A percentile compares a stretch with the other conserved stretches of the same genome.
These are phyloP conservation scores for Anisodus acutangulus DNA, from an alignment of 257 asterid species.

Conservation along the genomic window DNA sequence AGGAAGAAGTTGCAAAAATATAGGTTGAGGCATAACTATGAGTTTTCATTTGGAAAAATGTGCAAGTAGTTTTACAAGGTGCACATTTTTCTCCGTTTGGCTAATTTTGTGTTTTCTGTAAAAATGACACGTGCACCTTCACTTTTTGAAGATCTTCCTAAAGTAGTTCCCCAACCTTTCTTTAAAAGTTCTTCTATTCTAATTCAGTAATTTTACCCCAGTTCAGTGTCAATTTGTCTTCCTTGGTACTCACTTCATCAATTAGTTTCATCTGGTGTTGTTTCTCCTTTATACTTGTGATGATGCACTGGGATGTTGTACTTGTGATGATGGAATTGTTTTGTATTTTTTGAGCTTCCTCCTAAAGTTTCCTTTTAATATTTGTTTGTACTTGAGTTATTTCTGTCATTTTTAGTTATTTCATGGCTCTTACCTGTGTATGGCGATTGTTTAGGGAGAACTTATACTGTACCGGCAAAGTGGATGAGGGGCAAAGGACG, in stretches of 20 bases:
- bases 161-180: not conserved
- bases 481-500: slow-evolving; percentile 61
- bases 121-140: not conserved
- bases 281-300: not conserved
- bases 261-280: slow-evolving; percentile 12
- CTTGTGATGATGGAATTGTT: too few species aligned
- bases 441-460: slow-evolving; percentile 38
- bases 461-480: slow-evolving; percentile 48
- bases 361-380: not conserved
- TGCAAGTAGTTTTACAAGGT: slow-evolving; percentile 5
- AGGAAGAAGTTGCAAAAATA: not conserved
- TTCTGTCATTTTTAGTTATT: slow-evolving; percentile 19
- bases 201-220: not conserved
- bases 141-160: not conserved
- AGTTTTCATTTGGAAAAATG: not conserved
- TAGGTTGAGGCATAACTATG: not conserved
- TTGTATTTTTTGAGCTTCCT: slow-evolving; percentile 10
- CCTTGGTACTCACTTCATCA: slow-evolving; percentile 3
- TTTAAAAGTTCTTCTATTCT: not conserved
- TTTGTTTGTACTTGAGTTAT: not conserved
- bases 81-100: not conserved
- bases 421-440: slow-evolving; percentile 9
- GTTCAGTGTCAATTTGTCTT: slow-evolving; percentile 5
- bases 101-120: not conserved
- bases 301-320: too few species aligned